Evolutionary conservation across 2,329 filamentous ascomycete species (phyloP).

Genomic region (Ilyonectria mors-panacis): DNA sequence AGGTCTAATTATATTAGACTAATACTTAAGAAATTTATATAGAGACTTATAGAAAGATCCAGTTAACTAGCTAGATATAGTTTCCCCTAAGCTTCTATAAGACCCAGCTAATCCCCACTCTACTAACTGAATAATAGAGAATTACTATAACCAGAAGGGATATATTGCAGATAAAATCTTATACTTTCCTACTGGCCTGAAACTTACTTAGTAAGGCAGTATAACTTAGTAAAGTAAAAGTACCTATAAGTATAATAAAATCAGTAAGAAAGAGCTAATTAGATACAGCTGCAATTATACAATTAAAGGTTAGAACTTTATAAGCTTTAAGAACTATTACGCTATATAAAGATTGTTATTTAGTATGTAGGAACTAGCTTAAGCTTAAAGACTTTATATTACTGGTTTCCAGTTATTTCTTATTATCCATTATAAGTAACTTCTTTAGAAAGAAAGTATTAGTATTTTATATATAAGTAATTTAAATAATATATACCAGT

Average conservation of each 20-base stretch:
- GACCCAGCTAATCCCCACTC: conserved; percentile 13
- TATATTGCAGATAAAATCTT: conserved; percentile 11
- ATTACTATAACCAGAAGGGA: conserved; percentile 17
- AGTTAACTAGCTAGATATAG: conserved; percentile 26
- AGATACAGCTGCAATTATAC: conserved; percentile 23
- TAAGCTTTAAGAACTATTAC: conserved; percentile 2
- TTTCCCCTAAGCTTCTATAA: conserved; percentile 24
- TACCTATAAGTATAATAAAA: conserved; percentile 24
- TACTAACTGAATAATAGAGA: conserved; percentile 11
- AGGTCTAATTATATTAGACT: conserved; percentile 50
- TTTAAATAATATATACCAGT: not conserved
- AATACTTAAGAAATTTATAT: too few species aligned
- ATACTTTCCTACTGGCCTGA: conserved; percentile 11
- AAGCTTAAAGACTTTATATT: not conserved
- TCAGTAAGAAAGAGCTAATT: conserved; percentile 30
- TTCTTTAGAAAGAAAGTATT: not conserved
- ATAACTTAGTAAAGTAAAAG: conserved; percentile 16
- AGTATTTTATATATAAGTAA: not conserved
- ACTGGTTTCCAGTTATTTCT: not conserved
- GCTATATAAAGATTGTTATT: not conserved
- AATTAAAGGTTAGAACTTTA: conserved; percentile 4
- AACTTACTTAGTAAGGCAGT: conserved; percentile 13
- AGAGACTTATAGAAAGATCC: conserved; percentile 26
- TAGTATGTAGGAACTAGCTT: not conserved
- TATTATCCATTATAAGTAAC: not conserved